Conservation (phyloP, 139 green algal genomes). For the Haematococcus lacustris region DNA sequence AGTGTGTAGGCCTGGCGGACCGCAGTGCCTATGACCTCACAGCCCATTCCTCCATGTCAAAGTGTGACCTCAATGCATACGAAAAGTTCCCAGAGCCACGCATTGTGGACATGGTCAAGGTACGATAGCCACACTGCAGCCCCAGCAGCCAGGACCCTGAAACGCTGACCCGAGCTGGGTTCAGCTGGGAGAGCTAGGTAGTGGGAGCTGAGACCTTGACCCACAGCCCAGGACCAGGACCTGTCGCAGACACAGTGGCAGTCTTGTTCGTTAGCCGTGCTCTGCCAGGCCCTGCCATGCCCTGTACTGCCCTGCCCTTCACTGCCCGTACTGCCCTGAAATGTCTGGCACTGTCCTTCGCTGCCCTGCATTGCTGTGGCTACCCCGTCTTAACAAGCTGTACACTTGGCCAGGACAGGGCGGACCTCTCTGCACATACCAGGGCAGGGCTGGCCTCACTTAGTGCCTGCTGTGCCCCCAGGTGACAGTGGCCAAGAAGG, state of each 20-base stretch:
- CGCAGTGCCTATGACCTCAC: constrained; percentile 88
- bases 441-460: not conserved
- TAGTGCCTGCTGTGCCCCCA: not conserved
- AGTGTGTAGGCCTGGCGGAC: constrained; percentile 96
- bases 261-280: no score
- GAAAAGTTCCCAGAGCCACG: constrained; percentile 79
- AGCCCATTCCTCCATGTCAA: constrained; percentile 62
- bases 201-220: no score
- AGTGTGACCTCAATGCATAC: constrained; percentile 74
- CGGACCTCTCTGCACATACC: not conserved
- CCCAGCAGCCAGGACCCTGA: no score
- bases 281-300: no score
- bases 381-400: not conserved
- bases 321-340: not conserved
- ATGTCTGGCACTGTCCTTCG: not conserved
- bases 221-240: no score
- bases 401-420: not conserved
- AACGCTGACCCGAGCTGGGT: not conserved
- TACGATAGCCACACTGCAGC: not conserved
- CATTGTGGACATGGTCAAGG: constrained; percentile 53
- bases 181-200: not conserved
- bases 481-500: constrained; percentile 76
- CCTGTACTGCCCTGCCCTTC: no score
- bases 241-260: no score
- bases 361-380: not conserved